phyloP scores from a whole-genome alignment of 2,329 filamentous ascomycete species.

The Lachnellula arida region DNA sequence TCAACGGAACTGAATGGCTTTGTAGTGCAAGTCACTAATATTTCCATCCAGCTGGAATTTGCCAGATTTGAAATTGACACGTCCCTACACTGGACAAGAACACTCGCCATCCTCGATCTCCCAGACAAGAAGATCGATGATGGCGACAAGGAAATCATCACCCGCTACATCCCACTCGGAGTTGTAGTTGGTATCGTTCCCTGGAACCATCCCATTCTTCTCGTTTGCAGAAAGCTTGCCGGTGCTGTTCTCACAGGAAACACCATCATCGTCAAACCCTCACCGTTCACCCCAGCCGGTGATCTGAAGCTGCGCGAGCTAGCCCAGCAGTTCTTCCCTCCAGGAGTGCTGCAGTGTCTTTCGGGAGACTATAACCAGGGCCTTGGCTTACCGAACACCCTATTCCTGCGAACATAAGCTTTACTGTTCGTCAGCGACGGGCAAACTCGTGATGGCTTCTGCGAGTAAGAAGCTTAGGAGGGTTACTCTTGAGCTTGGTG shows the following conservation, averaged over 20 bases:
- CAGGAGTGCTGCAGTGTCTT: slow-evolving; percentile 50
- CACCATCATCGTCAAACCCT: slow-evolving; percentile 55
- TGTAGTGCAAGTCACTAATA: neutral
- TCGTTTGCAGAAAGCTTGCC: slow-evolving; percentile 40
- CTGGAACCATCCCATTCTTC: slow-evolving; percentile 51
- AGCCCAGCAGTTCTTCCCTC: slow-evolving; percentile 43
- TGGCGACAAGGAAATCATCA: neutral
- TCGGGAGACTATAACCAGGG: slow-evolving; percentile 42
- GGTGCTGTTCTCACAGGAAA: slow-evolving; percentile 47
- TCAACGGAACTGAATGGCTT: neutral
- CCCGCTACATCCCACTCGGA: neutral
- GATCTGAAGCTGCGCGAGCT: slow-evolving; percentile 49
- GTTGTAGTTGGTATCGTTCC: slow-evolving; percentile 42
- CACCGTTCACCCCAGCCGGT: slow-evolving; percentile 47
- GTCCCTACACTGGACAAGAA: neutral
- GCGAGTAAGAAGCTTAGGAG: slow-evolving; percentile 47
- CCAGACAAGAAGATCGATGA: neutral
- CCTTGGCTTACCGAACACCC: slow-evolving; percentile 46
- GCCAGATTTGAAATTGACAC: neutral
- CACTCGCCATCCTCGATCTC: neutral
- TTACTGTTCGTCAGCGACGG: slow-evolving; percentile 48
- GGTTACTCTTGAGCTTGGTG: slow-evolving; percentile 48
- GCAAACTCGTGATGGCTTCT: slow-evolving; percentile 43
- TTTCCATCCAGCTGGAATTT: neutral
- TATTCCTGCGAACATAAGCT: slow-evolving; percentile 50